Percentiles rank a stretch among this genome's conserved stretches.
Conservation (phyloP, 78 protist genomes). For the Ministeria vibrans region DNA sequence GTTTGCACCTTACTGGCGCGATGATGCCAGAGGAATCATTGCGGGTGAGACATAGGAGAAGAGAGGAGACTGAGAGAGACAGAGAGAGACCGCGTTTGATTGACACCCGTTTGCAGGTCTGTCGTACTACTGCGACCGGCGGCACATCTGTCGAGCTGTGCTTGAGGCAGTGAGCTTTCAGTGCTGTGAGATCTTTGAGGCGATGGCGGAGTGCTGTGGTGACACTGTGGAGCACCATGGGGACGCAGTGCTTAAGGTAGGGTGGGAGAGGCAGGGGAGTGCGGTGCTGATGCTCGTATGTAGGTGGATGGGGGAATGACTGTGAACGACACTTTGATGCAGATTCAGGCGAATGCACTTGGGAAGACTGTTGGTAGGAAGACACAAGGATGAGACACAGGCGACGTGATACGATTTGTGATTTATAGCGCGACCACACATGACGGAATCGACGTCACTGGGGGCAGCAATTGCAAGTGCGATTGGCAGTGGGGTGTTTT, state of each 20-base stretch:
- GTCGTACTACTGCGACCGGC: constrained; percentile 38
- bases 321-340: constrained; percentile 27
- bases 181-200: constrained; percentile 3
- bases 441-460: constrained; percentile 48
- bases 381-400: too few species aligned
- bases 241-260: background rate
- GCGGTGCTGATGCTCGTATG: constrained; percentile 12
- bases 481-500: background rate
- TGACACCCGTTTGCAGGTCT: constrained; percentile 42
- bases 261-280: background rate
- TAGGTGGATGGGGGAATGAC: constrained; percentile 64
- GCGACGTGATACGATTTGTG: too few species aligned
- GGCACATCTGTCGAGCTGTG: constrained; percentile 61
- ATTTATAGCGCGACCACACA: constrained; percentile 1
- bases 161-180: constrained; percentile 52
- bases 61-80: background rate
- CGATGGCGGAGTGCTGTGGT: background rate
- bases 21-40: constrained; percentile 31
- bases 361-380: constrained; percentile 4
- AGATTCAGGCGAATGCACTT: constrained; percentile 45
- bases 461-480: constrained; percentile 46
- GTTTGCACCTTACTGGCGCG: constrained; percentile 59
- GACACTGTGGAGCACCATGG: background rate
- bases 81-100: background rate
- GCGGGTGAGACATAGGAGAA: background rate